A percentile compares a stretch with the other conserved stretches of the same genome.
Conservation (phyloP, 495 filamentous ascomycete species). For the Aspergillus avenaceus region DNA sequence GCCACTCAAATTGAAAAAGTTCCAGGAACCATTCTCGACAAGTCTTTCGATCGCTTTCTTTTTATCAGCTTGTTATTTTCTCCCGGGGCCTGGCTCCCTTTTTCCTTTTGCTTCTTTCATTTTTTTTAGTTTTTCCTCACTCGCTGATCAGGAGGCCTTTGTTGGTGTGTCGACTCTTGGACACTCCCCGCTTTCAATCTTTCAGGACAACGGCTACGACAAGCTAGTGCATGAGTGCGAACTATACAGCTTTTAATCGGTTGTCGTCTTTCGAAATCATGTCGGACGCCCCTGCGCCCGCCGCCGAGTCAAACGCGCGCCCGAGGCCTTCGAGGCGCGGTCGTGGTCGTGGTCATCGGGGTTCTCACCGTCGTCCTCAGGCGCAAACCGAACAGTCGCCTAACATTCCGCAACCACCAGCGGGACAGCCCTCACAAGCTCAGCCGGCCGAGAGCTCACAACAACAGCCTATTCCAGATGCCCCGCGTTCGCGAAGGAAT, state of each 20-base stretch:
- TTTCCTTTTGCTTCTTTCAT: background rate
- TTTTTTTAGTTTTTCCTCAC: background rate
- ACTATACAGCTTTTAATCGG: background rate
- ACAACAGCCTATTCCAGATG: conserved; percentile 8
- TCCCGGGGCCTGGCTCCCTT: too few species aligned
- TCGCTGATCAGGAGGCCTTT: too few species aligned
- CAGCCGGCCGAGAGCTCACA: conserved; percentile 1
- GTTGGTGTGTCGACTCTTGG: too few species aligned
- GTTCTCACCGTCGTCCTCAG: conserved; percentile 3
- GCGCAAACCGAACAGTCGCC: conserved; percentile 4
- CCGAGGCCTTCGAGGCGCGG: conserved; percentile 26
- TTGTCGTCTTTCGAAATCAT: conserved; percentile 14
- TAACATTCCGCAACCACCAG: conserved; percentile 7
- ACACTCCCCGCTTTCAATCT: too few species aligned
- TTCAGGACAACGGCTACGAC: too few species aligned
- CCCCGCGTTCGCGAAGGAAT: conserved; percentile 25
- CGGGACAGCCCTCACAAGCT: conserved; percentile 5
- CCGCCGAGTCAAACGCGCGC: conserved; percentile 21
- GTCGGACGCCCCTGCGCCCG: conserved; percentile 15
- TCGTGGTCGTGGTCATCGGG: conserved; percentile 27
- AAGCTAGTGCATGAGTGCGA: conserved; percentile 15
- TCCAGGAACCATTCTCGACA: background rate
- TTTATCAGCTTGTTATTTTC: background rate
- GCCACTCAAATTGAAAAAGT: background rate
- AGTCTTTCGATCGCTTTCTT: background rate